These are phyloP conservation scores for Cryptococcus jaspeensis DNA, from an alignment of 1,284 basidiomycete genomes.

Conservation along the genomic window DNA sequence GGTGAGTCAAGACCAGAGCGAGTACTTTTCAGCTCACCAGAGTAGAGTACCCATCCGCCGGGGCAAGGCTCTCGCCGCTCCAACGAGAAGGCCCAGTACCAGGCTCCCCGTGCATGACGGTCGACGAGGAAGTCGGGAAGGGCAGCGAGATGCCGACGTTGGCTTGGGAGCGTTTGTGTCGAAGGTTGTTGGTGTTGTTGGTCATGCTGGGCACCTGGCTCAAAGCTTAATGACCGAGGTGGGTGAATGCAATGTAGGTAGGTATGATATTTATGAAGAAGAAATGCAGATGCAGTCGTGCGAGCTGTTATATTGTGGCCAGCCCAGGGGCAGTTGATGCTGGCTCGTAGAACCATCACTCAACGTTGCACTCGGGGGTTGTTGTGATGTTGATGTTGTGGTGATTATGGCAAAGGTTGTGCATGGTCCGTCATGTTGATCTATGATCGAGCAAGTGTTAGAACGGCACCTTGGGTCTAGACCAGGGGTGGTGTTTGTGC, in stretches of 20 bases:
- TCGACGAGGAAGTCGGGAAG: conserved; percentile 11
- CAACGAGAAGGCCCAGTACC: not conserved
- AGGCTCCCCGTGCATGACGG: conserved; percentile 9
- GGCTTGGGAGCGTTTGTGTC: conserved; percentile 12
- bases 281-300: not conserved
- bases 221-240: not conserved
- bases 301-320: too few species aligned
- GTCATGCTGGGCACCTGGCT: conserved; percentile 1
- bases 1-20: not conserved
- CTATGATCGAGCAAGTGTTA: not conserved
- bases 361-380: not conserved
- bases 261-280: too few species aligned
- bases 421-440: not conserved
- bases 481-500: not conserved
- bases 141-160: conserved; percentile 10
- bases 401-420: not conserved
- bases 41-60: conserved; percentile 15
- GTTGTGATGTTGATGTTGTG: not conserved
- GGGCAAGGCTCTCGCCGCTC: conserved; percentile 14
- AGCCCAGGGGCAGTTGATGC: not conserved
- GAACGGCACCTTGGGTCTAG: too few species aligned
- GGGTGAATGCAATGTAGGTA: not conserved
- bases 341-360: not conserved
- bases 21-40: conserved; percentile 4
- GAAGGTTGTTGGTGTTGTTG: not conserved